phyloP scores from a whole-genome alignment of 306 rosid genomes.

The Cicer chorassanicum region DNA sequence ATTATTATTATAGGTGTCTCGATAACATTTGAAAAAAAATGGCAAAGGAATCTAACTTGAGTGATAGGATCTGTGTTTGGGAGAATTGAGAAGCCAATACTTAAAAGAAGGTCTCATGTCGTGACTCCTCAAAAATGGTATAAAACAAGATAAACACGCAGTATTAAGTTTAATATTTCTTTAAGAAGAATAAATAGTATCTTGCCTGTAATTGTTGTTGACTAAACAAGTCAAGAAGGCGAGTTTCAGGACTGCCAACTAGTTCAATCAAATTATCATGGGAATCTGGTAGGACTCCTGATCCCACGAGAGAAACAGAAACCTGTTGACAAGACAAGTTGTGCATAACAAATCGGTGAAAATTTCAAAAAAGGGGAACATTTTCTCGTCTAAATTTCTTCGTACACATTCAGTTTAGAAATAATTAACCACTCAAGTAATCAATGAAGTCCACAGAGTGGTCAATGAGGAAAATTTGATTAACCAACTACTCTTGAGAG shows the following conservation, averaged over 20 bases:
- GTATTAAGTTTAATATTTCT: slow-evolving; percentile 25
- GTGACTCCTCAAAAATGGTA: slow-evolving; percentile 1
- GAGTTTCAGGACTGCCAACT: slow-evolving; percentile 72
- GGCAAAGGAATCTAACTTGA: neutral
- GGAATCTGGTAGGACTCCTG: slow-evolving; percentile 65
- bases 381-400: neutral
- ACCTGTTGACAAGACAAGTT: slow-evolving; percentile 59
- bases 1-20: neutral
- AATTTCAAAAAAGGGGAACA: neutral
- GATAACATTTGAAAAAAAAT: neutral
- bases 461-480: slow-evolving; percentile 12
- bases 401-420: slow-evolving; percentile 16
- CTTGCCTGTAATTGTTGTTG: slow-evolving; percentile 90
- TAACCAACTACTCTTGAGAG: slow-evolving; percentile 13
- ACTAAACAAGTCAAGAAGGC: slow-evolving; percentile 81
- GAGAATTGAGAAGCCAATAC: slow-evolving; percentile 27
- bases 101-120: slow-evolving; percentile 4
- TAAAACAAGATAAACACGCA: neutral
- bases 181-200: slow-evolving; percentile 34
- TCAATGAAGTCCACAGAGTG: slow-evolving; percentile 9
- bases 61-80: slow-evolving; percentile 7
- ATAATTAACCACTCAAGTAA: slow-evolving; percentile 25
- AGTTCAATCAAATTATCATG: slow-evolving; percentile 80
- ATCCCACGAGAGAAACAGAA: slow-evolving; percentile 78
- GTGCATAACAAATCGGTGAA: slow-evolving; percentile 21